Conservation (phyloP, 2,329 filamentous ascomycete genomes). For the Colletotrichum sp. region DNA sequence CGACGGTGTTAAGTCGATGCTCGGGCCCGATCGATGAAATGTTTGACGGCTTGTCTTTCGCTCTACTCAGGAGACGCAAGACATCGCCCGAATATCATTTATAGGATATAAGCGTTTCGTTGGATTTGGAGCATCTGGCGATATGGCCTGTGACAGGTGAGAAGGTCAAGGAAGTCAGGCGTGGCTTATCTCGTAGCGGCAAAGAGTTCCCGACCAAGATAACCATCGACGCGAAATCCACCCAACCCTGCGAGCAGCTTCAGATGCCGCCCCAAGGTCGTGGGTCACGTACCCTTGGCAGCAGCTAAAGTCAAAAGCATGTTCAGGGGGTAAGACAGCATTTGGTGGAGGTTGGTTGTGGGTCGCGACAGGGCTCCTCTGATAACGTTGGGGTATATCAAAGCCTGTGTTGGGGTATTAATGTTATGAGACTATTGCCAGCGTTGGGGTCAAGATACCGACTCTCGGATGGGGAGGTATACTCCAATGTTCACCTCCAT, state of each 20-base stretch:
- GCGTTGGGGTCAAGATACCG: neutral
- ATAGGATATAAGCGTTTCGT: neutral
- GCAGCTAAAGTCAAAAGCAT: neutral
- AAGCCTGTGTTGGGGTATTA: neutral
- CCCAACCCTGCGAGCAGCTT: constrained; percentile 13
- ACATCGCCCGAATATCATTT: neutral
- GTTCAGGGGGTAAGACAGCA: neutral
- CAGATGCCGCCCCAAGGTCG: constrained; percentile 15
- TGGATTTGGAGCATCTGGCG: constrained; percentile 1
- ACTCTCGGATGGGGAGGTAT: neutral
- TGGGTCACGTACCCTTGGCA: constrained; percentile 1
- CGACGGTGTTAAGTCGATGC: neutral
- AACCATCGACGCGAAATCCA: neutral
- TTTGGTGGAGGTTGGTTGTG: neutral
- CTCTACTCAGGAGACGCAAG: neutral
- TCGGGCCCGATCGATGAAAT: neutral
- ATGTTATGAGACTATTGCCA: neutral
- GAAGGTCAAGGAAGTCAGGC: neutral
- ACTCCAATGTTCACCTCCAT: neutral
- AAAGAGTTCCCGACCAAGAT: constrained; percentile 12
- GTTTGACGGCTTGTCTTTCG: neutral
- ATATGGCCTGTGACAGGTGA: neutral
- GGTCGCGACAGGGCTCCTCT: neutral
- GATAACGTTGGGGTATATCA: constrained; percentile 18
- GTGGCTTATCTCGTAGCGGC: constrained; percentile 14